Conservation (phyloP, 768 basidiomycete genomes). For the Lentinula sp. region DNA sequence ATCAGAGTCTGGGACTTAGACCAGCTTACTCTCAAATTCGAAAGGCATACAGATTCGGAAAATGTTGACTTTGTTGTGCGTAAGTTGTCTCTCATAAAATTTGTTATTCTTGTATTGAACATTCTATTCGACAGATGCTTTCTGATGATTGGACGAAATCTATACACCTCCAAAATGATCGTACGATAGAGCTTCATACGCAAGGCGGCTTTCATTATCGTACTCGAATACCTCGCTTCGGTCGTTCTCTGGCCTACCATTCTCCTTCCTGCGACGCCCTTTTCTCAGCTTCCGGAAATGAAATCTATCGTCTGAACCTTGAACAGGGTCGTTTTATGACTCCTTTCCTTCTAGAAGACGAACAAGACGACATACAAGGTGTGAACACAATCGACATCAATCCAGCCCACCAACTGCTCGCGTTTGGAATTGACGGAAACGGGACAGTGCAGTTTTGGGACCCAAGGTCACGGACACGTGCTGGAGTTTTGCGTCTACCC, state of each 20-base stretch:
- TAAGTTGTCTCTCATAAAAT: slow-evolving; percentile 30
- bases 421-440: slow-evolving; percentile 83
- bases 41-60: slow-evolving; percentile 92
- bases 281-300: slow-evolving; percentile 76
- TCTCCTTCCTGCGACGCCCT: slow-evolving; percentile 91
- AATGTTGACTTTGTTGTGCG: slow-evolving; percentile 98
- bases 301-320: slow-evolving; percentile 91
- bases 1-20: slow-evolving; percentile 94
- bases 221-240: slow-evolving; percentile 91
- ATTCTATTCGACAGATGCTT: slow-evolving; percentile 52
- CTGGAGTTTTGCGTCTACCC: slow-evolving; percentile 66
- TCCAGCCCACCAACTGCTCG: slow-evolving; percentile 83
- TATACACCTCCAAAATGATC: slow-evolving; percentile 93
- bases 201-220: slow-evolving; percentile 91
- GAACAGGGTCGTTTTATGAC: slow-evolving; percentile 92
- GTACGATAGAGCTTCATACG: slow-evolving; percentile 91
- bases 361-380: slow-evolving; percentile 59
- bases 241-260: slow-evolving; percentile 89
- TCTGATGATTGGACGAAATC: slow-evolving; percentile 99
- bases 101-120: neutral
- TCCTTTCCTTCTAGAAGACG: slow-evolving; percentile 58
- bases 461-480: slow-evolving; percentile 71
- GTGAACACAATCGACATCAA: slow-evolving; percentile 93
- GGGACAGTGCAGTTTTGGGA: slow-evolving; percentile 97
- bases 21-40: slow-evolving; percentile 90